Percentiles rank a stretch among this genome's conserved stretches.
These are phyloP conservation scores for Ceratocystis eucalypticola DNA, from an alignment of 2,329 filamentous ascomycete genomes.

Conservation along the genomic window DNA sequence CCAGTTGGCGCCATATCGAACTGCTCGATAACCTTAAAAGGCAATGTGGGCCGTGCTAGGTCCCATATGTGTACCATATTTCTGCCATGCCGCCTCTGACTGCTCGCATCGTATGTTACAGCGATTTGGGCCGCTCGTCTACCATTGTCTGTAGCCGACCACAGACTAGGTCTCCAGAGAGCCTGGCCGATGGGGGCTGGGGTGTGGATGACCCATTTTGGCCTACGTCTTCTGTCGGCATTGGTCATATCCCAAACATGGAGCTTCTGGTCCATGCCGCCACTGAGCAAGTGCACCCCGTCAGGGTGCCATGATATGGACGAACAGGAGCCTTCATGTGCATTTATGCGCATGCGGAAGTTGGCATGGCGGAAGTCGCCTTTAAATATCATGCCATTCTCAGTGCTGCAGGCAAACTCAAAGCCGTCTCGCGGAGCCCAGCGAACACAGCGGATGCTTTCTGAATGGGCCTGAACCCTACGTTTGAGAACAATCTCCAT, in stretches of 20 bases:
- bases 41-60: slow-evolving; percentile 51
- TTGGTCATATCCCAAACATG: slow-evolving; percentile 53
- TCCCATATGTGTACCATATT: slow-evolving; percentile 54
- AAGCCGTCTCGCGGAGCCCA: slow-evolving; percentile 51
- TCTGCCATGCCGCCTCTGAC: slow-evolving; percentile 40
- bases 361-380: slow-evolving; percentile 48
- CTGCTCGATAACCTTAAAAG: slow-evolving; percentile 50
- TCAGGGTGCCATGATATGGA: slow-evolving; percentile 56
- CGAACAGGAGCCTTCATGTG: slow-evolving; percentile 46
- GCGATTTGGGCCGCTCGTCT: slow-evolving; percentile 48
- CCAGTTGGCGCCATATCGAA: slow-evolving; percentile 45
- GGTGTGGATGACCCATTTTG: slow-evolving; percentile 47
- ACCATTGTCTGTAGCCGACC: slow-evolving; percentile 50
- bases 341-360: slow-evolving; percentile 46
- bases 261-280: slow-evolving; percentile 46
- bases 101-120: slow-evolving; percentile 46
- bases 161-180: slow-evolving; percentile 50
- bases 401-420: slow-evolving; percentile 50
- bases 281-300: slow-evolving; percentile 51
- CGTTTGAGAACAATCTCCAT: slow-evolving; percentile 37
- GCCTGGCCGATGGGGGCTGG: slow-evolving; percentile 47
- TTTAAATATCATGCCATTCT: slow-evolving; percentile 47
- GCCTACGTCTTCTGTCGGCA: slow-evolving; percentile 50
- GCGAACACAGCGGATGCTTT: slow-evolving; percentile 47
- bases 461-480: slow-evolving; percentile 39